Conservation (phyloP, 2,329 filamentous ascomycete genomes). For the Hymenotorrendiella dingleyae region DNA sequence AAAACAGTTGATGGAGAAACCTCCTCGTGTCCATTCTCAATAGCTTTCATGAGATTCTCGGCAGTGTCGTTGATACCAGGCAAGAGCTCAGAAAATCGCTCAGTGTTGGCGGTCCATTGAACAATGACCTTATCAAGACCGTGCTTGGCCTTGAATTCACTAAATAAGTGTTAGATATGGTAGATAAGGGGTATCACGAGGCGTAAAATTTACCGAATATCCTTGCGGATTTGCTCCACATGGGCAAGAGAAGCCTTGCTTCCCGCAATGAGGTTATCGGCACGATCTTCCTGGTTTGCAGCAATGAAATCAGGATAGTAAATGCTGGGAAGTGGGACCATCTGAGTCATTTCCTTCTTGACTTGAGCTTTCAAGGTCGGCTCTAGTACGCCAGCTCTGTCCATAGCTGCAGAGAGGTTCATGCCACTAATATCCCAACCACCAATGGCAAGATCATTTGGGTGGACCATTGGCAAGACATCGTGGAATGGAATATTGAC, state of each 20-base stretch:
- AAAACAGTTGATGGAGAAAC: slow-evolving; percentile 95
- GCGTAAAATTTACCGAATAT: slow-evolving; percentile 62
- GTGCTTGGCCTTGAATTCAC: slow-evolving; percentile 84
- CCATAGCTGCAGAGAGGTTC: slow-evolving; percentile 88
- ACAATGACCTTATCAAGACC: slow-evolving; percentile 91
- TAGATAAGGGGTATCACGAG: neutral
- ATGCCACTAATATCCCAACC: slow-evolving; percentile 96
- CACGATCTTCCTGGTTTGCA: slow-evolving; percentile 93
- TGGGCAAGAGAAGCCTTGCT: slow-evolving; percentile 80
- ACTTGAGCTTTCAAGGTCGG: slow-evolving; percentile 87
- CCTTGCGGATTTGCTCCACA: slow-evolving; percentile 85
- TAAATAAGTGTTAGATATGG: slow-evolving; percentile 27
- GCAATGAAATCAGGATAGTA: slow-evolving; percentile 99
- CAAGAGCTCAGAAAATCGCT: slow-evolving; percentile 87
- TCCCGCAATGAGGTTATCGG: slow-evolving; percentile 82
- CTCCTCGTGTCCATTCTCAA: slow-evolving; percentile 81
- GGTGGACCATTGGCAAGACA: slow-evolving; percentile 93
- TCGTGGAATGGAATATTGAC: slow-evolving; percentile 96
- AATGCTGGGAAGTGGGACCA: slow-evolving; percentile 87
- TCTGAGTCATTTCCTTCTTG: slow-evolving; percentile 83
- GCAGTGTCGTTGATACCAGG: slow-evolving; percentile 93
- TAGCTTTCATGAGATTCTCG: slow-evolving; percentile 83
- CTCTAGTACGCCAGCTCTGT: slow-evolving; percentile 90
- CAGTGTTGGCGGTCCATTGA: slow-evolving; percentile 98
- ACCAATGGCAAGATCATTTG: slow-evolving; percentile 89